These are phyloP conservation scores for Whalleya microplaca DNA, from an alignment of 2,329 filamentous ascomycete species.

Conservation along the genomic window DNA sequence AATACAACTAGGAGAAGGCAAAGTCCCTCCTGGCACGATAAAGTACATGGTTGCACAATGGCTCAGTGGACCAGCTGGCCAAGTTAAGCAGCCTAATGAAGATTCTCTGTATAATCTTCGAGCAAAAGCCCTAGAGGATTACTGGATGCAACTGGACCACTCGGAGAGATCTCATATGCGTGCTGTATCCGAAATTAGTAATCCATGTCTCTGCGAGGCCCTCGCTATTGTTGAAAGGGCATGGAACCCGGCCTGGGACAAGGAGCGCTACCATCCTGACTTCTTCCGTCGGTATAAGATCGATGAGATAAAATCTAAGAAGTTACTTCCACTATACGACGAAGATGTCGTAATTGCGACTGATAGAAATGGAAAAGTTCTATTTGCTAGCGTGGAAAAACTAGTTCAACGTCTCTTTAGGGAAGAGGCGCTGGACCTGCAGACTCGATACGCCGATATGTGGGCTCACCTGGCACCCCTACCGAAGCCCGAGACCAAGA, in stretches of 20 bases:
- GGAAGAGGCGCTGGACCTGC: neutral
- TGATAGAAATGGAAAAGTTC: constrained; percentile 13
- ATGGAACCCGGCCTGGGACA: constrained; percentile 9
- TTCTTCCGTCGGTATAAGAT: constrained; percentile 12
- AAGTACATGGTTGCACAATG: constrained; percentile 3
- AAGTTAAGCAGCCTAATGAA: neutral
- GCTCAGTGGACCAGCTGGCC: neutral
- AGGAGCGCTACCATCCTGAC: constrained; percentile 3
- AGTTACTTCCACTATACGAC: constrained; percentile 8
- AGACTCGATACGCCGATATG: constrained; percentile 14
- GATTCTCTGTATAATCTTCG: neutral
- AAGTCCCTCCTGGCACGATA: constrained; percentile 1
- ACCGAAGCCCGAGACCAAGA: constrained; percentile 14
- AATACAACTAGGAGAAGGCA: neutral
- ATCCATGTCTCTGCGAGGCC: too few relatives aligned
- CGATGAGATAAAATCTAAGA: constrained; percentile 7
- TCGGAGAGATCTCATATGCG: neutral
- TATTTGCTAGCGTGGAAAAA: constrained; percentile 25
- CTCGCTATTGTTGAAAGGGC: constrained; percentile 1
- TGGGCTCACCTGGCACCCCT: constrained; percentile 20
- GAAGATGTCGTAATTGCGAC: constrained; percentile 10
- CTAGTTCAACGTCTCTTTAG: constrained; percentile 12
- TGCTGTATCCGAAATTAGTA: too few relatives aligned
- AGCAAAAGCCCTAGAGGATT: neutral
- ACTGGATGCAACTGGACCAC: neutral